Conservation (phyloP, 1,139 yeast species). For the Geotrichum phurueaensis region DNA sequence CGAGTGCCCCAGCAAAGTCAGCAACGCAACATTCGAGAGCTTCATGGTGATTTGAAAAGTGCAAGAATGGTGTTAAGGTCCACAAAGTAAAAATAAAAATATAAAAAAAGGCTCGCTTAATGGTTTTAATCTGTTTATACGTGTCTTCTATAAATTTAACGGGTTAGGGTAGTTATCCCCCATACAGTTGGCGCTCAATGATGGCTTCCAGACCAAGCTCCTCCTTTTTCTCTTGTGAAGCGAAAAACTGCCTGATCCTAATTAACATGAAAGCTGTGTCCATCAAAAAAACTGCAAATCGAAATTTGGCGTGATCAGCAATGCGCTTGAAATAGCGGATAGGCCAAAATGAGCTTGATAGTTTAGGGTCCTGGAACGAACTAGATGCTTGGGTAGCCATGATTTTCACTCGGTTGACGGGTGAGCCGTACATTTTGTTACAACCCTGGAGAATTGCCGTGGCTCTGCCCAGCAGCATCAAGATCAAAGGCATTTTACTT, state of each 20-base stretch:
- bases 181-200: slow-evolving; percentile 11
- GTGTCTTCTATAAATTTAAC: not conserved
- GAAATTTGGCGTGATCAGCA: slow-evolving; percentile 13
- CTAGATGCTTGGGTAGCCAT: slow-evolving; percentile 51
- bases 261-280: slow-evolving; percentile 13
- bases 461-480: slow-evolving; percentile 61
- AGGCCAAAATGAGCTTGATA: not conserved
- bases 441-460: slow-evolving; percentile 70
- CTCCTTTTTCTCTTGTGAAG: not conserved
- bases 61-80: not conserved
- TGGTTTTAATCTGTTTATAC: not conserved
- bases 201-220: slow-evolving; percentile 18
- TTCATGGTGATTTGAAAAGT: not conserved
- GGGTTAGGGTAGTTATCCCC: not conserved
- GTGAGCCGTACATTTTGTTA: slow-evolving; percentile 62
- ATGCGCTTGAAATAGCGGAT: slow-evolving; percentile 3
- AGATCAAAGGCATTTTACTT: slow-evolving; percentile 58
- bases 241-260: slow-evolving; percentile 16
- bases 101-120: not conserved
- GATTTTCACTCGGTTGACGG: slow-evolving; percentile 62
- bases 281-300: slow-evolving; percentile 7
- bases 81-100: not conserved
- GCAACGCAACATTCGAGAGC: slow-evolving; percentile 5
- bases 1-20: slow-evolving; percentile 6
- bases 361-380: slow-evolving; percentile 15